Conservation (phyloP, 441 rosid species). For the Macaranga tanarius region DNA sequence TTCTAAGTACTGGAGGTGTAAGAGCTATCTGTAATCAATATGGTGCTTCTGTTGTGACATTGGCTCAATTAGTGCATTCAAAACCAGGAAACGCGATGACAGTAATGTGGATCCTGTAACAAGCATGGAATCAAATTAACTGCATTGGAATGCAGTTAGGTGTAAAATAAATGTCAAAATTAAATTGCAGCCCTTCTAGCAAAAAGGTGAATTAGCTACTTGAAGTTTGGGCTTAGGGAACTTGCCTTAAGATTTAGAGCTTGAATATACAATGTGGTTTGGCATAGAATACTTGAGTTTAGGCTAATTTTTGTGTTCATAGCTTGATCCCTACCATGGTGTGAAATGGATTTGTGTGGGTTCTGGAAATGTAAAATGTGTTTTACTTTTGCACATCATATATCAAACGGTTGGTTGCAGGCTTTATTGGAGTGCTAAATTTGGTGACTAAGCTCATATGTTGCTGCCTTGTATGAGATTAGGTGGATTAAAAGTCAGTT, state of each 20-base stretch:
- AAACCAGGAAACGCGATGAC: background rate
- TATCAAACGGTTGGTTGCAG: background rate
- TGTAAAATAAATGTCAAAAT: background rate
- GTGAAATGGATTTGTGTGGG: background rate
- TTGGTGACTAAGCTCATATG: background rate
- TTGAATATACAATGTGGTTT: conserved; percentile 1
- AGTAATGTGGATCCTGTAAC: background rate
- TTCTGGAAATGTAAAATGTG: background rate
- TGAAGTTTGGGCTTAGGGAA: background rate
- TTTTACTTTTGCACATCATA: too few relatives aligned
- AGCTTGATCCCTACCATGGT: background rate
- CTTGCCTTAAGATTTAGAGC: conserved; percentile 1
- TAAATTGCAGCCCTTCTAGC: too few relatives aligned
- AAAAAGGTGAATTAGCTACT: background rate
- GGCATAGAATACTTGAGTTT: background rate
- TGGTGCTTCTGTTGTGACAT: background rate
- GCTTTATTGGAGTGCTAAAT: background rate
- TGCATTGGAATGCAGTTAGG: background rate
- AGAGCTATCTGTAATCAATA: background rate
- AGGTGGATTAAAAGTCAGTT: background rate
- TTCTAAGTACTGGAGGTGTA: background rate
- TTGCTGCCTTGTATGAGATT: background rate
- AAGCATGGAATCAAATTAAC: background rate
- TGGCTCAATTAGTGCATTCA: background rate
- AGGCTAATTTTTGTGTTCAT: background rate